These are phyloP conservation scores for Thielaviopsis punctulata DNA, from an alignment of 2,329 filamentous ascomycete genomes.

Conservation along the genomic window DNA sequence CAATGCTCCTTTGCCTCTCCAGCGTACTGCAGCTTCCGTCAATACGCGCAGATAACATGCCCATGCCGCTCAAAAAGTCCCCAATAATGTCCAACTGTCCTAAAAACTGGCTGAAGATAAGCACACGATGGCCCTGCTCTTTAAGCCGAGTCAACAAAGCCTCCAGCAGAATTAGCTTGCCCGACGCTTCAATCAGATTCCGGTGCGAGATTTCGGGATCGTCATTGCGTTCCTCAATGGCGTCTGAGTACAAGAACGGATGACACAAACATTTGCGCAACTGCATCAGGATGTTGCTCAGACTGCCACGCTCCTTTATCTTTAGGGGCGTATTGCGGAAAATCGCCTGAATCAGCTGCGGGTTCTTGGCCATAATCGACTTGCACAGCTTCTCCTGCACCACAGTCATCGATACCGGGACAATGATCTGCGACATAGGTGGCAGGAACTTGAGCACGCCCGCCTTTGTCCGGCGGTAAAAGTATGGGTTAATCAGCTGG, in stretches of 20 bases:
- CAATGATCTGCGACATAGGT: conserved; percentile 83
- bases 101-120: conserved; percentile 93
- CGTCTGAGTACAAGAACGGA: conserved; percentile 81
- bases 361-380: conserved; percentile 81
- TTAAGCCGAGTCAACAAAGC: conserved; percentile 75
- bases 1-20: conserved; percentile 87
- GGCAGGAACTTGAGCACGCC: conserved; percentile 84
- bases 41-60: conserved; percentile 57
- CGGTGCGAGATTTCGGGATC: conserved; percentile 46
- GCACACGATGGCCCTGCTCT: conserved; percentile 70
- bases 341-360: conserved; percentile 72
- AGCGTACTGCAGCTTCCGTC: conserved; percentile 70
- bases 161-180: conserved; percentile 72
- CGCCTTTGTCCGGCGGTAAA: conserved; percentile 64
- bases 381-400: conserved; percentile 90
- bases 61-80: conserved; percentile 69
- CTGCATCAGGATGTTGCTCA: conserved; percentile 94
- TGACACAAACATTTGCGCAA: conserved; percentile 88
- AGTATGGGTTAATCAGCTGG: conserved; percentile 59
- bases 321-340: conserved; percentile 54
- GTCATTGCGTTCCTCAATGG: conserved; percentile 68
- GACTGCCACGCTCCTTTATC: conserved; percentile 50
- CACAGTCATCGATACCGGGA: conserved; percentile 88
- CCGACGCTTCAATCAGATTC: conserved; percentile 79
- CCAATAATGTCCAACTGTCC: conserved; percentile 78